phyloP scores from a whole-genome alignment of 352 stramenopile genomes.

The Phytophthora quininea region DNA sequence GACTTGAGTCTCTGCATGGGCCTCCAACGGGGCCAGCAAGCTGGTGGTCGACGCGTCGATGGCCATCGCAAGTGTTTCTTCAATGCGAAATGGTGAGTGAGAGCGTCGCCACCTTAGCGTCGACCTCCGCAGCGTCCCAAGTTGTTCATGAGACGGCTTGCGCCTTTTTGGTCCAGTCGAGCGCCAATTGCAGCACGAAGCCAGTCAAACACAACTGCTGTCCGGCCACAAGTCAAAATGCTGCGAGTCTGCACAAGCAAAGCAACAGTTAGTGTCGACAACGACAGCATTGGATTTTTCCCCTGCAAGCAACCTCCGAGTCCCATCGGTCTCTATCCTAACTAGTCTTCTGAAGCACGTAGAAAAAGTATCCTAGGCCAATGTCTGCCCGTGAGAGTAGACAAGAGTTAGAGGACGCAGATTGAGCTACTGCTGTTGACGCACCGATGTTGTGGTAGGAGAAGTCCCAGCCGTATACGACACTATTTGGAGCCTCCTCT shows the following conservation, averaged over 20 bases:
- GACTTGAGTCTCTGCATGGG: conserved; percentile 37
- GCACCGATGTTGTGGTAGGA: conserved; percentile 60
- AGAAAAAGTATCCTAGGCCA: conserved; percentile 69
- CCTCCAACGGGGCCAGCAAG: conserved; percentile 31
- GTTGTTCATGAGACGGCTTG: conserved; percentile 10
- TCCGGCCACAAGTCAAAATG: neutral
- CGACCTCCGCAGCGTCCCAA: conserved; percentile 7
- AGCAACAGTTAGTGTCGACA: no score
- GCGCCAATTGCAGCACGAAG: conserved; percentile 3
- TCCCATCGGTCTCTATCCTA: neutral
- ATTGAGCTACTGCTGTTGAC: neutral
- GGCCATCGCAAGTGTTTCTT: conserved; percentile 19
- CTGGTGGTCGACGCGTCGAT: conserved; percentile 10
- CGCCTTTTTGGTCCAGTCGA: conserved; percentile 12
- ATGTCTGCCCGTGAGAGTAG: conserved; percentile 36
- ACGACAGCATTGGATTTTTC: no score
- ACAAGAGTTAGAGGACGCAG: conserved; percentile 8
- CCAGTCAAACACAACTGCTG: conserved; percentile 6
- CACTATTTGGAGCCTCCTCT: conserved; percentile 35
- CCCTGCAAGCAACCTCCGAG: no score
- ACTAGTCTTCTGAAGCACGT: conserved; percentile 50
- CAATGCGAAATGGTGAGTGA: conserved; percentile 27
- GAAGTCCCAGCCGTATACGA: conserved; percentile 53
- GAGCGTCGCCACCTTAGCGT: neutral
- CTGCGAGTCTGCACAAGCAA: neutral